A percentile compares a stretch with the other conserved stretches of the same genome.
Conservation (phyloP, 139 green algal species). For the Pleodorina starrii region DNA sequence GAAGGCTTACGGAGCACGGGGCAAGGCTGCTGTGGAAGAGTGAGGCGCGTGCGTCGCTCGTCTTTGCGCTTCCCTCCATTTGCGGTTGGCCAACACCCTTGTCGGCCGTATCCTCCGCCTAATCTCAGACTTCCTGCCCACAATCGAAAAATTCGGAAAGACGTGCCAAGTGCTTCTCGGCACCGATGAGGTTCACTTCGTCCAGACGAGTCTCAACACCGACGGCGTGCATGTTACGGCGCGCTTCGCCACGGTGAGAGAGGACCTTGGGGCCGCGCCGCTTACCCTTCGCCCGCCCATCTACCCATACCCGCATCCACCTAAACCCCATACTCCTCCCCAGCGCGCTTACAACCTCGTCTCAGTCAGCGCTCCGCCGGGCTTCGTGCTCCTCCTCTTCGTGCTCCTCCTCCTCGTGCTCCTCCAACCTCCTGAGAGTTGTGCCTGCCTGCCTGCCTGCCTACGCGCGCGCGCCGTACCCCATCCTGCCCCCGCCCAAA, state of each 20-base stretch:
- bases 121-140: conserved; percentile 78
- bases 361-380: no score
- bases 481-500: no score
- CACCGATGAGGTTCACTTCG: conserved; percentile 71
- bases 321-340: no score
- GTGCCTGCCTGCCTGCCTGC: no score
- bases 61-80: not conserved
- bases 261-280: no score
- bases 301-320: not conserved
- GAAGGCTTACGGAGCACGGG: conserved; percentile 69
- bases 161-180: conserved; percentile 76
- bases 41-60: not conserved
- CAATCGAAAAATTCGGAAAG: conserved; percentile 89
- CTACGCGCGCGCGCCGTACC: no score
- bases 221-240: conserved; percentile 80
- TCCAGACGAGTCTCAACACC: conserved; percentile 76
- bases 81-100: no score
- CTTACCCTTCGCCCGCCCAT: not conserved
- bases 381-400: no score
- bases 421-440: no score
- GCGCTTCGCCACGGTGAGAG: conserved; percentile 62
- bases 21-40: conserved; percentile 68
- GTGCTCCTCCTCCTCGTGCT: no score
- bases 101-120: no score
- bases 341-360: no score